These are phyloP conservation scores for Fusarium armeniacum DNA, from an alignment of 2,329 filamentous ascomycete genomes.

Conservation along the genomic window DNA sequence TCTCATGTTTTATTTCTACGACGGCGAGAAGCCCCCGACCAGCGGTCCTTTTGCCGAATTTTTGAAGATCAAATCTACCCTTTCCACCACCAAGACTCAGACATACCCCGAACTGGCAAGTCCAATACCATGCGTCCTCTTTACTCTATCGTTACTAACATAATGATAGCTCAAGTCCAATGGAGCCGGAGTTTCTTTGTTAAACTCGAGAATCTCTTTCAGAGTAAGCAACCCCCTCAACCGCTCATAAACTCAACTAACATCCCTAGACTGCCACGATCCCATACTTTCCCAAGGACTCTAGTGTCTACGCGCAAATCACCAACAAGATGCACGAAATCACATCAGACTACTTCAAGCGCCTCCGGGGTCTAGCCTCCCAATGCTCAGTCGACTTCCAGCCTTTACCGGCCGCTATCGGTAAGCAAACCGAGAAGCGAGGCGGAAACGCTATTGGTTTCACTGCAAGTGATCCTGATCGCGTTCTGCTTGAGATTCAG, in stretches of 20 bases:
- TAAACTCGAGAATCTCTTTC: constrained; percentile 31
- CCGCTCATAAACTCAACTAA: background rate
- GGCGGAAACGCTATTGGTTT: constrained; percentile 33
- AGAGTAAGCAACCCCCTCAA: background rate
- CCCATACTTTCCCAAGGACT: constrained; percentile 2
- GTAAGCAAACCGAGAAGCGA: constrained; percentile 10
- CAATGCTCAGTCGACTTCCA: constrained; percentile 38
- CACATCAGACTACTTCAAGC: constrained; percentile 14
- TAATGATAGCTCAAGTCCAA: background rate
- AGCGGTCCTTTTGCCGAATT: constrained; percentile 27
- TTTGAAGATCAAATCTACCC: constrained; percentile 16
- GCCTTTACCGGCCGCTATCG: constrained; percentile 11
- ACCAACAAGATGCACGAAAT: constrained; percentile 8
- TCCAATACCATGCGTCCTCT: fast-evolving
- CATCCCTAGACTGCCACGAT: constrained; percentile 13
- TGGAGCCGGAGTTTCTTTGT: constrained; percentile 7
- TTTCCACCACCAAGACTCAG: constrained; percentile 5
- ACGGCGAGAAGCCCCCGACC: constrained; percentile 22
- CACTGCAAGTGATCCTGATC: background rate
- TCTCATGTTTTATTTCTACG: constrained; percentile 30
- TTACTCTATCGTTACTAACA: fast-evolving
- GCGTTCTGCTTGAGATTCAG: constrained; percentile 21
- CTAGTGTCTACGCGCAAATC: constrained; percentile 19
- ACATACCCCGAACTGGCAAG: constrained; percentile 16
- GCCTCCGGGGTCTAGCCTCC: constrained; percentile 6